These are phyloP conservation scores for Sungouiella blattae DNA, from an alignment of 805 yeast genomes.

Conservation along the genomic window DNA sequence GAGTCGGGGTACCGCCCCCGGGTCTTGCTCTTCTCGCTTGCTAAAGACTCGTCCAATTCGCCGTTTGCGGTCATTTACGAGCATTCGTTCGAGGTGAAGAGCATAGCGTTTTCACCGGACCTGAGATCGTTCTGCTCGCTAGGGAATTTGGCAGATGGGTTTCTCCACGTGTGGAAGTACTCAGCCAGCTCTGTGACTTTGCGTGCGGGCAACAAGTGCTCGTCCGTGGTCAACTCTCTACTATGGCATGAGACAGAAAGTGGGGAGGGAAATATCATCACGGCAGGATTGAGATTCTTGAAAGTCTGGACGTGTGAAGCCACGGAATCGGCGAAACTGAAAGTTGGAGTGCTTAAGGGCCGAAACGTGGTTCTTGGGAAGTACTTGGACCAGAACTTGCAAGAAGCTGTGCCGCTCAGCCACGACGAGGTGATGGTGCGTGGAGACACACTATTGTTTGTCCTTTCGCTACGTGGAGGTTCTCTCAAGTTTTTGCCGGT, in stretches of 20 bases:
- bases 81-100: constrained; percentile 62
- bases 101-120: constrained; percentile 55
- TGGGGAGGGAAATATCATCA: constrained; percentile 35
- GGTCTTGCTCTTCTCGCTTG: constrained; percentile 55
- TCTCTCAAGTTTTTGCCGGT: constrained; percentile 9
- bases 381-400: constrained; percentile 48
- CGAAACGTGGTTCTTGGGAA: constrained; percentile 55
- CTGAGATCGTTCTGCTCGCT: constrained; percentile 55
- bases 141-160: constrained; percentile 71
- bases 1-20: constrained; percentile 71
- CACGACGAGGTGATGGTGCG: constrained; percentile 34
- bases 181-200: constrained; percentile 17
- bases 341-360: constrained; percentile 40
- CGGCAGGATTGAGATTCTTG: constrained; percentile 59
- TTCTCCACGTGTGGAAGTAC: constrained; percentile 57
- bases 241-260: constrained; percentile 45
- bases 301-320: constrained; percentile 54
- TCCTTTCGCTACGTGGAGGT: constrained; percentile 20
- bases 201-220: constrained; percentile 57
- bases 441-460: constrained; percentile 30
- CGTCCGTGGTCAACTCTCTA: constrained; percentile 53
- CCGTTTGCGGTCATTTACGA: constrained; percentile 57
- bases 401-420: constrained; percentile 33
- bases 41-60: constrained; percentile 41
- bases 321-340: constrained; percentile 2